These are phyloP conservation scores for Priceomyces melissophilus DNA, from an alignment of 805 yeast genomes.

Conservation along the genomic window DNA sequence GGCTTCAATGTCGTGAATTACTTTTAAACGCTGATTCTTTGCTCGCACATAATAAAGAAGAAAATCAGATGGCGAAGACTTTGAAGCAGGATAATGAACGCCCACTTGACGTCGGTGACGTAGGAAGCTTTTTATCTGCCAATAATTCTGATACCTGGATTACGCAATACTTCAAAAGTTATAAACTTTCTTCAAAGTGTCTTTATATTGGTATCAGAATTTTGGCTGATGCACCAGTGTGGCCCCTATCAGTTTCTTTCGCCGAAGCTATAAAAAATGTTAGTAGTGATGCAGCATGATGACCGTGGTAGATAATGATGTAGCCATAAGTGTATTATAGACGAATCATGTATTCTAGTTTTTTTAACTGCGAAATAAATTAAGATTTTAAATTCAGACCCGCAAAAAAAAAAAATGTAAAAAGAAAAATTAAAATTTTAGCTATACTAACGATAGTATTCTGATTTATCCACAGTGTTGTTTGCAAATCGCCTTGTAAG, in stretches of 20 bases:
- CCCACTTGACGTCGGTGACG: conserved; percentile 17
- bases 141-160: conserved; percentile 39
- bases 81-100: conserved; percentile 44
- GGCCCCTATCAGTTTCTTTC: conserved; percentile 78
- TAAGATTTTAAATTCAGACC: background rate
- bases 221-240: conserved; percentile 79
- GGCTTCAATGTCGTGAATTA: conserved; percentile 57
- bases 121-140: conserved; percentile 48
- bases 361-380: background rate
- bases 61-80: conserved; percentile 54
- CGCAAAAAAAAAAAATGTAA: conserved; percentile 1
- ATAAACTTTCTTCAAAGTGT: conserved; percentile 53
- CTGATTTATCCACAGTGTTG: too few relatives aligned
- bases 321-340: conserved; percentile 1
- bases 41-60: conserved; percentile 49
- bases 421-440: conserved; percentile 1
- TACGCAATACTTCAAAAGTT: conserved; percentile 42
- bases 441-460: too few relatives aligned
- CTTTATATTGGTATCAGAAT: conserved; percentile 71
- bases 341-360: background rate
- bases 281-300: too few relatives aligned
- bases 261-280: conserved; percentile 78
- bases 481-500: too few relatives aligned
- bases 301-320: too few relatives aligned
- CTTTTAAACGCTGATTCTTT: conserved; percentile 60